Conservation (phyloP, 140 eudicot genomes). For the Anethum foeniculum region DNA sequence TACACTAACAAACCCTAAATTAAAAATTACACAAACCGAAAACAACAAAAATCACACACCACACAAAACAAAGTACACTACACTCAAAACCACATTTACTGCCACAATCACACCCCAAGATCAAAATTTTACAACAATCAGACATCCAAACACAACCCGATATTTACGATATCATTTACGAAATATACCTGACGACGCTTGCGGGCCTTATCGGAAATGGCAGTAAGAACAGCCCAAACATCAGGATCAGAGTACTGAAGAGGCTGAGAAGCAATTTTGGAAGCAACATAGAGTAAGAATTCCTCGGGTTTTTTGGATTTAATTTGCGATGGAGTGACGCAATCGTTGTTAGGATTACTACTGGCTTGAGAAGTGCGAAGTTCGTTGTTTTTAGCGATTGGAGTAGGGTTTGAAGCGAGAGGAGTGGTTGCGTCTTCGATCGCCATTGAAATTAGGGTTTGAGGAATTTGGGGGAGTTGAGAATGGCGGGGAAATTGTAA, state of each 20-base stretch:
- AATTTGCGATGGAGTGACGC: conserved; percentile 16
- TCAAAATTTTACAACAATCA: neutral
- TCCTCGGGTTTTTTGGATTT: conserved; percentile 27
- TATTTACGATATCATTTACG: neutral
- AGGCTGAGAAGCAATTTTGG: conserved; percentile 69
- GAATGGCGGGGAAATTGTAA: conserved; percentile 35
- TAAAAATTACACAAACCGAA: neutral
- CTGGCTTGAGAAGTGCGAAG: conserved; percentile 24
- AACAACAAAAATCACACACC: neutral
- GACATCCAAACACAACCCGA: neutral
- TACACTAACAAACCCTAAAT: neutral
- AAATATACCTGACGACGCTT: conserved; percentile 58
- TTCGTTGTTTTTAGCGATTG: conserved; percentile 21
- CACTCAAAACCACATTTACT: neutral
- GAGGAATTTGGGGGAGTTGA: neutral
- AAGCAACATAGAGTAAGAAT: conserved; percentile 52
- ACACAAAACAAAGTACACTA: neutral
- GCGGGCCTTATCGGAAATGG: conserved; percentile 82
- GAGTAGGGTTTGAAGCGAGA: conserved; percentile 31
- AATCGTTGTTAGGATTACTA: conserved; percentile 11
- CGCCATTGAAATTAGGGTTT: conserved; percentile 23
- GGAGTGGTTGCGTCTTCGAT: conserved; percentile 35
- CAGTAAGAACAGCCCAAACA: conserved; percentile 96
- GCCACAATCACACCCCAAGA: neutral
- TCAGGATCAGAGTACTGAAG: conserved; percentile 71